These are phyloP conservation scores for Amanita subjunquillea DNA, from an alignment of 768 basidiomycete genomes.

Conservation along the genomic window DNA sequence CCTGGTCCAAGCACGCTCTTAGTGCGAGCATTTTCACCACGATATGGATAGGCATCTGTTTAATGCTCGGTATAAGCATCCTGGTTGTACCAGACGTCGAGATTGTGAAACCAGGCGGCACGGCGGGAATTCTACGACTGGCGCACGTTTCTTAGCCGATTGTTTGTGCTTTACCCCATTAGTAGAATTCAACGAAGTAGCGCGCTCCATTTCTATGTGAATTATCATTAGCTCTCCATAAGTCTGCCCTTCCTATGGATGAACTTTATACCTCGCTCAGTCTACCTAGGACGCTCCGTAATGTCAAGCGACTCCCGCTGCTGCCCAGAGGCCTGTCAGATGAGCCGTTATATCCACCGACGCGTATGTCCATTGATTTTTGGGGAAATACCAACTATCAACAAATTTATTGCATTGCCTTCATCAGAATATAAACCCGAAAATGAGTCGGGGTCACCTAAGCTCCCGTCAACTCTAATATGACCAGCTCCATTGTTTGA, in stretches of 20 bases:
- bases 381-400: neutral
- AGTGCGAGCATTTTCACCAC: constrained; percentile 36
- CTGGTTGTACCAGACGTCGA: constrained; percentile 9
- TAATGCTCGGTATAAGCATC: constrained; percentile 13
- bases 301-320: constrained; percentile 1
- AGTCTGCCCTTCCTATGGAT: neutral
- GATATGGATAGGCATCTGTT: constrained; percentile 24
- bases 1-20: constrained; percentile 36
- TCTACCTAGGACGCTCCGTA: neutral
- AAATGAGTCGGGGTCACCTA: neutral
- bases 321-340: neutral
- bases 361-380: neutral
- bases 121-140: neutral
- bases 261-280: neutral
- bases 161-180: neutral
- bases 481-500: too few relatives aligned
- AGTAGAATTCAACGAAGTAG: neutral
- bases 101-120: neutral
- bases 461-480: neutral
- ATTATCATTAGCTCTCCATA: neutral
- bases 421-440: neutral
- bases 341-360: neutral
- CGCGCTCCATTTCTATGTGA: neutral
- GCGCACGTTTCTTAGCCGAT: neutral
- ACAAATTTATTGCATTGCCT: neutral